Conservation (phyloP, 306 rosid genomes). For the Cucurbita ficifolia region DNA sequence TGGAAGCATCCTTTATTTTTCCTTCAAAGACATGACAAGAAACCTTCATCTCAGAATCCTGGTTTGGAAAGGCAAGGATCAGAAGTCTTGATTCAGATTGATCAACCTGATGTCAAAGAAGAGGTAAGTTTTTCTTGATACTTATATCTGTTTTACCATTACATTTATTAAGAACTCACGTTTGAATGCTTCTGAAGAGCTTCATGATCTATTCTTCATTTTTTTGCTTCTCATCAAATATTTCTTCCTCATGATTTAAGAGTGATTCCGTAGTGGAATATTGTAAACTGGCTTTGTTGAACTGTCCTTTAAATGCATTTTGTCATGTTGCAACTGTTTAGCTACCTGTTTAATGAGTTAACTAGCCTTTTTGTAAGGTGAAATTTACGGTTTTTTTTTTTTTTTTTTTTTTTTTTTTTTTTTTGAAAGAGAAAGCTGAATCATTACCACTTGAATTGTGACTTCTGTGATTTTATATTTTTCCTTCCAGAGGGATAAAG, state of each 20-base stretch:
- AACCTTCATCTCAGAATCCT: slow-evolving; percentile 20
- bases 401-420: neutral
- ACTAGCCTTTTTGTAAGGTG: neutral
- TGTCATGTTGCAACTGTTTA: neutral
- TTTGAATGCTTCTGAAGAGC: neutral
- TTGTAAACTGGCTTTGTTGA: neutral
- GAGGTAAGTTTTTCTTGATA: slow-evolving; percentile 41
- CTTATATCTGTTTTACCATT: neutral
- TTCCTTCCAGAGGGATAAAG: slow-evolving; percentile 53
- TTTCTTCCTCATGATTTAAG: neutral
- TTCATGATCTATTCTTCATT: neutral
- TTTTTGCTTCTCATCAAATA: neutral
- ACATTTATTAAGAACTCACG: neutral
- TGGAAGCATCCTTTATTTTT: slow-evolving; percentile 34
- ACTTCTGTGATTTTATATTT: neutral
- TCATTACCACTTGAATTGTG: neutral
- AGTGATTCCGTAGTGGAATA: neutral
- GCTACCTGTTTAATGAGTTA: neutral
- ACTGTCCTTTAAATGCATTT: neutral
- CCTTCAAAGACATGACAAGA: slow-evolving; percentile 36
- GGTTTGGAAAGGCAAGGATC: slow-evolving; percentile 36
- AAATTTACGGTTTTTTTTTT: neutral
- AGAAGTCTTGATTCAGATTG: slow-evolving; percentile 42
- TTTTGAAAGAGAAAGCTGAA: neutral
- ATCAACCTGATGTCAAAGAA: slow-evolving; percentile 49